phyloP scores from a whole-genome alignment of 1,284 basidiomycete species.

The Fomitopsis palustris region DNA sequence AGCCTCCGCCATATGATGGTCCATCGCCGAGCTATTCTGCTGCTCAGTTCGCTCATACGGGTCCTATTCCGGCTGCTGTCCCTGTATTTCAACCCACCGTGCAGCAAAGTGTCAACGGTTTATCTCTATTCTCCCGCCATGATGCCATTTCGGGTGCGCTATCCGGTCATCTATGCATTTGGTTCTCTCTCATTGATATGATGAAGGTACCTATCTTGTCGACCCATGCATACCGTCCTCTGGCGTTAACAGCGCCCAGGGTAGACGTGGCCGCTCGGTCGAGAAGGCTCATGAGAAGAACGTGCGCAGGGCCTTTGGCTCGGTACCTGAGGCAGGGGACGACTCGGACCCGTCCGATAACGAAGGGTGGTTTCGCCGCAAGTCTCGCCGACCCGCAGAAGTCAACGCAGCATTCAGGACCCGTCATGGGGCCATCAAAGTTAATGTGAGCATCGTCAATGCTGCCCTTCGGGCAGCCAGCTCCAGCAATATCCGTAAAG shows the following conservation, averaged over 20 bases:
- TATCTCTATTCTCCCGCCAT: constrained; percentile 5
- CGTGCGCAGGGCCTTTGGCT: not conserved
- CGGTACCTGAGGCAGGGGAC: not conserved
- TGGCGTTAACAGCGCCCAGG: too few relatives aligned
- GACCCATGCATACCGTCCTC: not conserved
- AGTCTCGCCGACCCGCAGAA: not conserved
- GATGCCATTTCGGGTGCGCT: constrained; percentile 2
- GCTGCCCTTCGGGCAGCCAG: not conserved
- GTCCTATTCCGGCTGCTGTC: not conserved
- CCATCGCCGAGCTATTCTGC: not conserved
- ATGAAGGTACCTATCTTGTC: constrained; percentile 1
- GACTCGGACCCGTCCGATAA: not conserved
- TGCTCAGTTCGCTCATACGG: not conserved
- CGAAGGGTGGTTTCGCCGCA: not conserved
- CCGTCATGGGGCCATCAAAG: not conserved
- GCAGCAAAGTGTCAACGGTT: constrained; percentile 1
- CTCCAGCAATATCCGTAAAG: not conserved
- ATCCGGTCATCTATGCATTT: not conserved
- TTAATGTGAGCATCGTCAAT: not conserved
- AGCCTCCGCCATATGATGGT: not conserved
- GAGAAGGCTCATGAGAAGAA: not conserved
- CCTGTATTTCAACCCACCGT: not conserved
- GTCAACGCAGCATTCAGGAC: constrained; percentile 6
- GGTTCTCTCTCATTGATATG: not conserved
- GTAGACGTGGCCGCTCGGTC: not conserved